Evolutionary conservation across 495 filamentous ascomycete genomes (phyloP).

Genomic region (Trichoderma reesei): DNA sequence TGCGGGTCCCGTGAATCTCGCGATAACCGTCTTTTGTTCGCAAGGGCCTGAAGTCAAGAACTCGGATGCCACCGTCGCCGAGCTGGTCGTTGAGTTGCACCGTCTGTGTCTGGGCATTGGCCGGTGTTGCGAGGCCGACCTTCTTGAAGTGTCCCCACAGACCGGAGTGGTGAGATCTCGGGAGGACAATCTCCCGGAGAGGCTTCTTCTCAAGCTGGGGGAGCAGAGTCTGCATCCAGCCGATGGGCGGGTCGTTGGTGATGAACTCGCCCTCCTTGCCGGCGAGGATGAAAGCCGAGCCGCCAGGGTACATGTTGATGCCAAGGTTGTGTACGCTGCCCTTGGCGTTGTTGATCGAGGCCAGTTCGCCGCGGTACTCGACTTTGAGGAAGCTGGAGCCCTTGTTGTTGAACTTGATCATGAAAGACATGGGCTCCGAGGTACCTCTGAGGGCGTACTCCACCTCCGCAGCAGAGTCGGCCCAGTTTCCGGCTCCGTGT

Average conservation of each 20-base stretch:
- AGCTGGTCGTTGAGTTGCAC: neutral
- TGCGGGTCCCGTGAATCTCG: neutral
- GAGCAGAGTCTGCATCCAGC: conserved; percentile 8
- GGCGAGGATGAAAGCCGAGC: conserved; percentile 7
- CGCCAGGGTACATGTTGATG: neutral
- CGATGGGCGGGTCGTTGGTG: neutral
- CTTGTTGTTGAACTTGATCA: neutral
- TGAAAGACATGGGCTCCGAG: neutral
- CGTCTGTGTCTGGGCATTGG: neutral
- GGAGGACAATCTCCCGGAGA: conserved; percentile 7
- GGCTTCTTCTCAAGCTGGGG: neutral
- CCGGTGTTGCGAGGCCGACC: neutral
- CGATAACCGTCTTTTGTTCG: neutral
- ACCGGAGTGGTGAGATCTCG: conserved; percentile 4
- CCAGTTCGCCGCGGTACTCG: neutral
- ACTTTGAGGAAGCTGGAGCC: neutral
- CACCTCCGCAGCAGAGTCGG: neutral
- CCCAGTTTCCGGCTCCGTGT: neutral
- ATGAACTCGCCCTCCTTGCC: conserved; percentile 4
- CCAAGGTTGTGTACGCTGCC: neutral
- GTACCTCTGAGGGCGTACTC: neutral
- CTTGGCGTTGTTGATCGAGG: neutral
- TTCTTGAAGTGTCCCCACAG: neutral
- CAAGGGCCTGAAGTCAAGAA: neutral
- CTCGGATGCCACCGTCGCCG: conserved; percentile 2